Conservation (phyloP, 495 filamentous ascomycete genomes). For the Aspergillus affinis region DNA sequence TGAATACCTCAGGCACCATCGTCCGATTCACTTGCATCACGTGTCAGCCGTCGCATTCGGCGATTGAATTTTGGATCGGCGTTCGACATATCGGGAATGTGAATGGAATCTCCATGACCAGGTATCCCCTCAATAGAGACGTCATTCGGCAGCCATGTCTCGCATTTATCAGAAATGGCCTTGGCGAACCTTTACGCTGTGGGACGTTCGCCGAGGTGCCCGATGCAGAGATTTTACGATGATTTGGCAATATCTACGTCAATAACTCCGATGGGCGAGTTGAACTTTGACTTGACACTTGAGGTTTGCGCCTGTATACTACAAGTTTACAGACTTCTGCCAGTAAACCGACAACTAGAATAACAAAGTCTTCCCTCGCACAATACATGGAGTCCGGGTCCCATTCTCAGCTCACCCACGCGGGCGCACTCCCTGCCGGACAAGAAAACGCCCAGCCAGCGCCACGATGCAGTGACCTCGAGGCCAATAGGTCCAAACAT, state of each 20-base stretch:
- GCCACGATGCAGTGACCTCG: not conserved
- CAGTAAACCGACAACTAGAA: too few species aligned
- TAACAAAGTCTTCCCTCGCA: too few species aligned
- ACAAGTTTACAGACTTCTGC: too few species aligned
- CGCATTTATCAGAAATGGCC: not conserved
- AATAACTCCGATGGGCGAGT: not conserved
- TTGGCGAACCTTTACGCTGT: not conserved
- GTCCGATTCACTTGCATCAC: not conserved
- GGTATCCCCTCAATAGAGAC: not conserved
- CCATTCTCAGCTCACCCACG: not conserved
- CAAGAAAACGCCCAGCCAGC: not conserved
- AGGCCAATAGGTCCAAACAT: conserved; percentile 20
- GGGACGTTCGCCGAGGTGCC: not conserved
- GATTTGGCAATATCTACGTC: not conserved
- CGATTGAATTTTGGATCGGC: not conserved
- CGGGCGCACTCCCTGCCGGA: not conserved
- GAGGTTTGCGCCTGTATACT: not conserved
- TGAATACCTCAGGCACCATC: too few species aligned
- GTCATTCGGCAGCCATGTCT: not conserved
- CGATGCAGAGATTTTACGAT: not conserved
- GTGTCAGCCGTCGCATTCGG: not conserved
- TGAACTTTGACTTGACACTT: not conserved
- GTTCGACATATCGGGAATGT: not conserved
- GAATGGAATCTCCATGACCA: not conserved
- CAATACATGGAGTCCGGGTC: not conserved